These are phyloP conservation scores for Fraxinus albicans DNA, from an alignment of 305 asterid species.

Conservation along the genomic window DNA sequence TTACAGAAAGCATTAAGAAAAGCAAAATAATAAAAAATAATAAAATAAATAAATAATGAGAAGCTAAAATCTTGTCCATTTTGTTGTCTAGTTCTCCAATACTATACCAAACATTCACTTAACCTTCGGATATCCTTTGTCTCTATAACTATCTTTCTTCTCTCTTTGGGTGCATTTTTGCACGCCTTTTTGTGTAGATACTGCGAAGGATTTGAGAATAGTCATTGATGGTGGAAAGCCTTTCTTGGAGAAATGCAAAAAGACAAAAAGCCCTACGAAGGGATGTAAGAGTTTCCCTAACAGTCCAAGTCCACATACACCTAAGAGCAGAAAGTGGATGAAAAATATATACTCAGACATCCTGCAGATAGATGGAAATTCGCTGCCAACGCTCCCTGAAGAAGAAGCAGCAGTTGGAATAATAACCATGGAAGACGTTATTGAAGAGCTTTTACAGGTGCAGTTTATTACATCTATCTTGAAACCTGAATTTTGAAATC, in stretches of 20 bases:
- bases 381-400: slow-evolving; percentile 41
- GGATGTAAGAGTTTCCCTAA: slow-evolving; percentile 52
- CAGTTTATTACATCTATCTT: background rate
- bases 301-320: slow-evolving; percentile 27
- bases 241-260: slow-evolving; percentile 25
- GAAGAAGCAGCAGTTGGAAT: slow-evolving; percentile 81
- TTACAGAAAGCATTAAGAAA: background rate
- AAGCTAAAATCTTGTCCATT: background rate
- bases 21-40: background rate
- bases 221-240: slow-evolving; percentile 43
- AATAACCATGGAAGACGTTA: slow-evolving; percentile 93
- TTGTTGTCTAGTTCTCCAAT: background rate
- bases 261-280: slow-evolving; percentile 38
- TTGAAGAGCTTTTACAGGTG: slow-evolving; percentile 84
- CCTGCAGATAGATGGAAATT: slow-evolving; percentile 51
- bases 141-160: background rate
- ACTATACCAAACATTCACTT: background rate
- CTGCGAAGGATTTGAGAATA: slow-evolving; percentile 46
- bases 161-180: background rate
- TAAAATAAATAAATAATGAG: background rate
- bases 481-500: background rate
- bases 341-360: slow-evolving; percentile 66
- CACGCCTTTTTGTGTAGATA: slow-evolving; percentile 14
- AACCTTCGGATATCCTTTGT: background rate
- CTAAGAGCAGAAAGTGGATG: slow-evolving; percentile 65